These are phyloP conservation scores for Suaeda aralocaspica DNA, from an alignment of 148 eudicot genomes.

Conservation along the genomic window DNA sequence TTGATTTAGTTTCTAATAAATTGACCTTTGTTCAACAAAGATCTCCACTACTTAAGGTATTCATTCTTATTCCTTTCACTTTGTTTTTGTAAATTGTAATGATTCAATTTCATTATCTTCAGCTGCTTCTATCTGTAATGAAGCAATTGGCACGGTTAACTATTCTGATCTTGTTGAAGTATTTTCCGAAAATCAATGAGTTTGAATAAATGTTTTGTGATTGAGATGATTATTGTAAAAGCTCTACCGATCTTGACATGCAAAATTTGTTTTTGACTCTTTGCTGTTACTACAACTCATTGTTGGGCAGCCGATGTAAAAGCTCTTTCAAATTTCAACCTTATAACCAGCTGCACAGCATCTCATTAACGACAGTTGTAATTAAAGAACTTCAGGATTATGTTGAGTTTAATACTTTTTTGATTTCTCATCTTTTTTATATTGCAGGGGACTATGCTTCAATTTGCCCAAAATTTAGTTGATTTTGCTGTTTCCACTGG, in stretches of 20 bases:
- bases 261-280: too few relatives aligned
- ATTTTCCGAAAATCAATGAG: too few relatives aligned
- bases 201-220: too few relatives aligned
- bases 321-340: too few relatives aligned
- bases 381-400: too few relatives aligned
- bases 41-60: conserved; percentile 84
- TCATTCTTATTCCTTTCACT: background rate
- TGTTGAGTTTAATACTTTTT: background rate
- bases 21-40: conserved; percentile 79
- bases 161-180: too few relatives aligned
- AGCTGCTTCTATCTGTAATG: background rate
- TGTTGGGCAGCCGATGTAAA: too few relatives aligned
- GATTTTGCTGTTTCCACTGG: conserved; percentile 79
- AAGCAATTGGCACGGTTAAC: too few relatives aligned
- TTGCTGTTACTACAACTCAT: too few relatives aligned
- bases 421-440: background rate
- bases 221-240: too few relatives aligned
- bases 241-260: too few relatives aligned
- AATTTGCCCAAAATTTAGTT: conserved; percentile 81
- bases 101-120: background rate
- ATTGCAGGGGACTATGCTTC: conserved; percentile 78
- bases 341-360: background rate
- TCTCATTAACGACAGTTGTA: background rate
- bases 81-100: background rate
- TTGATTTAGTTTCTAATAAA: conserved; percentile 43